These are phyloP conservation scores for Zizania latifolia DNA, from an alignment of 176 grass and related monocot species.

Conservation along the genomic window DNA sequence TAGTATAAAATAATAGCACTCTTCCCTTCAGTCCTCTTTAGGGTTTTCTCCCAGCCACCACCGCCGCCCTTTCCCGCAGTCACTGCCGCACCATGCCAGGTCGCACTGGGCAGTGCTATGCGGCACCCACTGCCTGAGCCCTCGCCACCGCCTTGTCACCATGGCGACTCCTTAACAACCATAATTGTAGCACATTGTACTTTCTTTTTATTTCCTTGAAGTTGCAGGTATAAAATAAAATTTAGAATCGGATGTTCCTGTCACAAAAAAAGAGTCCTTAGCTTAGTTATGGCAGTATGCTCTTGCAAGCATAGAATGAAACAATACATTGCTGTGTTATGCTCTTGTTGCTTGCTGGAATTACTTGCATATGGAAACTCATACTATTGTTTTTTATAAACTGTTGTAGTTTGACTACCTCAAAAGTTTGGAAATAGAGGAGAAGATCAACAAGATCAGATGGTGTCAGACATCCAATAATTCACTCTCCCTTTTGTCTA, in stretches of 20 bases:
- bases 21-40: too few relatives aligned
- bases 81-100: too few relatives aligned
- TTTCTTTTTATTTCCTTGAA: neutral
- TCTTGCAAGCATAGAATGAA: neutral
- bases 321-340: constrained; percentile 1
- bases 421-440: constrained; percentile 97
- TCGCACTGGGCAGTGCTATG: too few relatives aligned
- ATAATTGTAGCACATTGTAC: neutral
- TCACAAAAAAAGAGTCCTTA: constrained; percentile 2
- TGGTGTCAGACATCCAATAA: constrained; percentile 74
- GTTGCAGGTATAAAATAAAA: neutral
- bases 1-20: too few relatives aligned
- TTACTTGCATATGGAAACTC: constrained; percentile 16
- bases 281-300: neutral
- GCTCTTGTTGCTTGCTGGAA: constrained; percentile 10
- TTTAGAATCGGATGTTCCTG: neutral
- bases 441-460: constrained; percentile 90
- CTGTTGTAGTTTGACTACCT: constrained; percentile 85
- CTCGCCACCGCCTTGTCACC: too few relatives aligned
- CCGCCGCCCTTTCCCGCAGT: too few relatives aligned
- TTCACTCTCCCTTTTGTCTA: constrained; percentile 69
- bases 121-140: too few relatives aligned
- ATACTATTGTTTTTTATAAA: constrained; percentile 6
- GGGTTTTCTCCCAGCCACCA: too few relatives aligned
- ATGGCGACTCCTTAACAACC: too few relatives aligned